Conservation (phyloP, 345 rosid species). For the Turnera subulata region DNA sequence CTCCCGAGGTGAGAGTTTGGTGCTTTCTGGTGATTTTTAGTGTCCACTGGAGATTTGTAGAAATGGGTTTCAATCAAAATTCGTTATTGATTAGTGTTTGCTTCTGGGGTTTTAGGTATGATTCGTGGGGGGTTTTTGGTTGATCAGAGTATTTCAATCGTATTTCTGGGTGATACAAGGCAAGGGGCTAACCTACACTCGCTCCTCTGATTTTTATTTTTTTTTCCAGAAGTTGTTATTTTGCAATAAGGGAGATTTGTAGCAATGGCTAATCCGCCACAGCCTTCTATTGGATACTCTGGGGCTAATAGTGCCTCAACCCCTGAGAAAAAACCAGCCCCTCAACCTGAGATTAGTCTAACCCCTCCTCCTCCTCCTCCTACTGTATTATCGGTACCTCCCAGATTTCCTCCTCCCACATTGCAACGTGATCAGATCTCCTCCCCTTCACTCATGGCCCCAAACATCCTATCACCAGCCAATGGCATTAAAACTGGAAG, state of each 20-base stretch:
- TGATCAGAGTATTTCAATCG: background rate
- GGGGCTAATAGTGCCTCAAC: constrained; percentile 35
- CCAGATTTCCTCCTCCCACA: constrained; percentile 60
- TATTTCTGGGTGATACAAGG: too few relatives aligned
- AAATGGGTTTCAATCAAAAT: constrained; percentile 32
- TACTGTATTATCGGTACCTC: constrained; percentile 40
- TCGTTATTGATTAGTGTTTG: too few relatives aligned
- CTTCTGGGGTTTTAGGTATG: constrained; percentile 22
- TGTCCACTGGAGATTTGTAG: constrained; percentile 19
- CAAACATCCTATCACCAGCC: constrained; percentile 51
- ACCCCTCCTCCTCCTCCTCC: constrained; percentile 45
- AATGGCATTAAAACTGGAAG: constrained; percentile 66
- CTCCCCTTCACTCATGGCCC: constrained; percentile 50
- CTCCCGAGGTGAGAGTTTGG: constrained; percentile 15
- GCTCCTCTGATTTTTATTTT: too few relatives aligned
- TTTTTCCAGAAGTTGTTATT: too few relatives aligned
- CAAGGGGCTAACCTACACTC: too few relatives aligned
- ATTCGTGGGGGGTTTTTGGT: constrained; percentile 9
- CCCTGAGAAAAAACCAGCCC: constrained; percentile 34
- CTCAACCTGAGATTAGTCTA: constrained; percentile 39
- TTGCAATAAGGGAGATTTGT: too few relatives aligned
- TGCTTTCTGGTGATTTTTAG: constrained; percentile 22
- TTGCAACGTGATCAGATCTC: constrained; percentile 54
- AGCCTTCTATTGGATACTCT: constrained; percentile 46
- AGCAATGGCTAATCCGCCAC: constrained; percentile 63